Evolutionary conservation across 495 filamentous ascomycete genomes (phyloP), one percentile per base, ranked within the genome.

Genomic region (Viridothelium virens): DNA sequence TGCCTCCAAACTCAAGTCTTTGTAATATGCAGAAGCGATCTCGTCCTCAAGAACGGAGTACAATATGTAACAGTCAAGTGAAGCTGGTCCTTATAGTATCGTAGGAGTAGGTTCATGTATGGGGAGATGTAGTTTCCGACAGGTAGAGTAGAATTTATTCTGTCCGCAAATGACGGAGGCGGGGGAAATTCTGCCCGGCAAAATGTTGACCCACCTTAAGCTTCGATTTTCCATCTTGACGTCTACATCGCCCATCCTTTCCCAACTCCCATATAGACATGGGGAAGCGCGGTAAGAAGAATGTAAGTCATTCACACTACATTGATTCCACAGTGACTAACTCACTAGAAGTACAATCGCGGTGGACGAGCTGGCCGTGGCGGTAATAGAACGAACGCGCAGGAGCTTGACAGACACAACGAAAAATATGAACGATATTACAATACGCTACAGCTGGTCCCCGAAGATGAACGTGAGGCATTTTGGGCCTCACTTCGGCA

Each of bases 401-500:
- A 62, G 70, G 75, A 67, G 70, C 70, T 69, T 38, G 70, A 77
- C 48, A 90, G 88, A 75, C 75, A 83, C 67, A 96, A 97, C 75
- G 86, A 86, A 67, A 84, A 85, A 64, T 86, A 91, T 62, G 87
- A 97, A 75, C 78, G 79, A 64, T 97, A 86, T 79, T 98, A 98
- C 79, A 88, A 95, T 75, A 75, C 79, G 64, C 82, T 90, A 16
- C 82, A 87, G 0, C 80, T 92, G 38, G 75, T 97, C 3, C 67
- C 69, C 7, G 79, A 84, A 11, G 83, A 85, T 18, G 92, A 97
- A 77, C 81, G 79, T 65, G 79, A 84, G 33, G 81, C 83, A 2
- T 97, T 97, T 77, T 98, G 94, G 94, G 78, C 80, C 5, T 81
- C 89, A 4, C 77, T 97, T 70, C 83, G 85, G 65, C 81, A 86